A percentile compares a stretch with the other conserved stretches of the same genome.
These are phyloP conservation scores for Neurospora cerealis DNA, from an alignment of 495 filamentous ascomycete species.

Conservation along the genomic window DNA sequence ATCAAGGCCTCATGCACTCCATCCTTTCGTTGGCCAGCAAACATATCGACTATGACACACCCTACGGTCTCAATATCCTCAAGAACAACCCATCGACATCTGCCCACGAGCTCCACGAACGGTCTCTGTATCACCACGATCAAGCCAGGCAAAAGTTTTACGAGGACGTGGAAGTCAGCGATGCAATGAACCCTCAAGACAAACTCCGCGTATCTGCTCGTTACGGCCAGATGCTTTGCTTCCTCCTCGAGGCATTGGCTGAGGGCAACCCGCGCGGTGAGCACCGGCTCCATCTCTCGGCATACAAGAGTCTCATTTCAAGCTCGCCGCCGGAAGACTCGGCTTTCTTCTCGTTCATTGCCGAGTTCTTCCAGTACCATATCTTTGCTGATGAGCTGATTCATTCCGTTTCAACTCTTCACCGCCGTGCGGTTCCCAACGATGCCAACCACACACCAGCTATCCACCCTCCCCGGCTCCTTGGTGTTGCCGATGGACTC, in stretches of 20 bases:
- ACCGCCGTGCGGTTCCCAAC: constrained; percentile 42
- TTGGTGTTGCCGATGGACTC: constrained; percentile 82
- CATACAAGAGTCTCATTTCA: constrained; percentile 60
- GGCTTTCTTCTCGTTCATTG: constrained; percentile 68
- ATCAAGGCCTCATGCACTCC: constrained; percentile 86
- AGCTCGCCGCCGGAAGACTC: constrained; percentile 48
- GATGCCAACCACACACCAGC: constrained; percentile 58
- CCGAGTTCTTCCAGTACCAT: constrained; percentile 91
- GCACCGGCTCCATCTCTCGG: constrained; percentile 72
- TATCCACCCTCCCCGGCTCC: constrained; percentile 65
- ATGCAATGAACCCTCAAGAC: constrained; percentile 30
- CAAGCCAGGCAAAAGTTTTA: constrained; percentile 50
- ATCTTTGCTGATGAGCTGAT: constrained; percentile 76
- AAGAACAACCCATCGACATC: constrained; percentile 31
- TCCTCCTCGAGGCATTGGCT: constrained; percentile 70
- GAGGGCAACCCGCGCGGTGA: constrained; percentile 68
- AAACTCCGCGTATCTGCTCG: constrained; percentile 55
- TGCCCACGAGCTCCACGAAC: constrained; percentile 30
- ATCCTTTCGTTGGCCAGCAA: constrained; percentile 78
- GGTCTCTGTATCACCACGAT: constrained; percentile 50
- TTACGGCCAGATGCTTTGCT: constrained; percentile 61
- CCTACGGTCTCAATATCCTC: constrained; percentile 38
- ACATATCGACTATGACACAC: constrained; percentile 54
- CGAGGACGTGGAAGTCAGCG: constrained; percentile 29
- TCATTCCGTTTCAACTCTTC: constrained; percentile 46